Evolutionary conservation across 306 rosid genomes (phyloP).

Genomic region (Prosopis cineraria): DNA sequence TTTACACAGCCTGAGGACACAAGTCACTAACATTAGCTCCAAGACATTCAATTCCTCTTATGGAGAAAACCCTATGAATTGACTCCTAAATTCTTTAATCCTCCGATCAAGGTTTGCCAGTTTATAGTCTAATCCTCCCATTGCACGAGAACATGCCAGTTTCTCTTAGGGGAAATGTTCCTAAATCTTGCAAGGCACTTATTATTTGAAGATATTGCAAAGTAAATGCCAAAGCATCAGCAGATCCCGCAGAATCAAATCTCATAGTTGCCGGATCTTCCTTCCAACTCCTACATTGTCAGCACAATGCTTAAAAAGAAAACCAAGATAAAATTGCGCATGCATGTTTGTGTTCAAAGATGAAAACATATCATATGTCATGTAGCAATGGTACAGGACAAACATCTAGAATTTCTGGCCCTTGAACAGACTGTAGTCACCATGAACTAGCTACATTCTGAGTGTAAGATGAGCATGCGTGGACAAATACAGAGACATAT

Average conservation of each 20-base stretch:
- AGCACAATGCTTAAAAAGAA: not conserved
- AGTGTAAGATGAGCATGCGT: not conserved
- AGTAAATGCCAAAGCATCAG: slow-evolving; percentile 57
- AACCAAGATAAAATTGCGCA: not conserved
- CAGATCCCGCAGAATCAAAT: slow-evolving; percentile 35
- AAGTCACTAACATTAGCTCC: slow-evolving; percentile 65
- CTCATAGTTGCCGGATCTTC: slow-evolving; percentile 52
- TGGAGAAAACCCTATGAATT: slow-evolving; percentile 60
- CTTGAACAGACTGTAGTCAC: not conserved
- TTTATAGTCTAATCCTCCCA: slow-evolving; percentile 42
- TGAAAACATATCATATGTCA: not conserved
- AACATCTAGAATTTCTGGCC: slow-evolving; percentile 13
- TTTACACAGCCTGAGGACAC: slow-evolving; percentile 50
- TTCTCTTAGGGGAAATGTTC: slow-evolving; percentile 47
- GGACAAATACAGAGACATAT: not conserved
- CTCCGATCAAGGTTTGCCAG: slow-evolving; percentile 67
- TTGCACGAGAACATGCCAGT: slow-evolving; percentile 16
- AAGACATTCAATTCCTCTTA: slow-evolving; percentile 64
- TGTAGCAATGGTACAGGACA: not conserved
- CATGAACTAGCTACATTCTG: slow-evolving; percentile 5
- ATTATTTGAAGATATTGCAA: slow-evolving; percentile 55
- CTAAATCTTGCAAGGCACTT: slow-evolving; percentile 61
- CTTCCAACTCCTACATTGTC: slow-evolving; percentile 64
- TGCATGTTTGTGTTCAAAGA: not conserved
- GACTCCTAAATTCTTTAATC: slow-evolving; percentile 61